Evolutionary conservation across 768 basidiomycete species (phyloP).

Genomic region (Lactarius deliciosus): DNA sequence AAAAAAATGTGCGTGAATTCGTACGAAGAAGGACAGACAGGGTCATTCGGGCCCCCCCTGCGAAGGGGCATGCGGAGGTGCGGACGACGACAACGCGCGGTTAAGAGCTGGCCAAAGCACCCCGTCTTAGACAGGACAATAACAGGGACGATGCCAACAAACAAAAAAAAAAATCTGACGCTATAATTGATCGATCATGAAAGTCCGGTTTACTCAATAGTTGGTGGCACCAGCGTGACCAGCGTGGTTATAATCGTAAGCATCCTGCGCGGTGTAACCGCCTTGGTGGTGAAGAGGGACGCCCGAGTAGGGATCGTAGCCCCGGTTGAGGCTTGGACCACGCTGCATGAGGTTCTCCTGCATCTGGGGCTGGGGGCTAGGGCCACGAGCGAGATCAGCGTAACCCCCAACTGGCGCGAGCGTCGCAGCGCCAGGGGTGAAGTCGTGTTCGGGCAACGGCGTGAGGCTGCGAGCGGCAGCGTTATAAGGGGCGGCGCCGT

Average conservation of each 20-base stretch:
- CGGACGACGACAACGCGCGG: conserved; percentile 9
- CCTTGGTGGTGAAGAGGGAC: conserved; percentile 64
- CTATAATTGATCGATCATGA: conserved; percentile 6
- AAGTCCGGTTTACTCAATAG: conserved; percentile 21
- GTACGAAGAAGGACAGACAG: conserved; percentile 19
- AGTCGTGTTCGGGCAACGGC: conserved; percentile 71
- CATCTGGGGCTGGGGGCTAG: conserved; percentile 69
- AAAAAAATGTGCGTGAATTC: conserved; percentile 12
- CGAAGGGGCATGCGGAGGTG: conserved; percentile 13
- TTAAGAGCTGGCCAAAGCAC: conserved; percentile 4
- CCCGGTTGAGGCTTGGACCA: conserved; percentile 49
- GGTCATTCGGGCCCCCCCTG: conserved; percentile 10
- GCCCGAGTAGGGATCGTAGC: conserved; percentile 50
- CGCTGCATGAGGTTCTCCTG: conserved; percentile 45
- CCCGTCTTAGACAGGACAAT: conserved; percentile 5
- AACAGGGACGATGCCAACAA: background rate
- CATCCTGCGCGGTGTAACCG: conserved; percentile 36
- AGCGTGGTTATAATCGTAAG: conserved; percentile 33
- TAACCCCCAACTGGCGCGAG: conserved; percentile 76
- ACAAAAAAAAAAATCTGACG: conserved; percentile 3
- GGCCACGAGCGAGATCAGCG: conserved; percentile 76
- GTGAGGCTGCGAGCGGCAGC: conserved; percentile 38
- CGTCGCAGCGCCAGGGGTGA: conserved; percentile 58
- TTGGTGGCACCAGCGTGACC: conserved; percentile 6
- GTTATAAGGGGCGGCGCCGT: conserved; percentile 36